Conservation (phyloP, 176 grass and related monocot genomes). For the Chrysopogon serrulatus region DNA sequence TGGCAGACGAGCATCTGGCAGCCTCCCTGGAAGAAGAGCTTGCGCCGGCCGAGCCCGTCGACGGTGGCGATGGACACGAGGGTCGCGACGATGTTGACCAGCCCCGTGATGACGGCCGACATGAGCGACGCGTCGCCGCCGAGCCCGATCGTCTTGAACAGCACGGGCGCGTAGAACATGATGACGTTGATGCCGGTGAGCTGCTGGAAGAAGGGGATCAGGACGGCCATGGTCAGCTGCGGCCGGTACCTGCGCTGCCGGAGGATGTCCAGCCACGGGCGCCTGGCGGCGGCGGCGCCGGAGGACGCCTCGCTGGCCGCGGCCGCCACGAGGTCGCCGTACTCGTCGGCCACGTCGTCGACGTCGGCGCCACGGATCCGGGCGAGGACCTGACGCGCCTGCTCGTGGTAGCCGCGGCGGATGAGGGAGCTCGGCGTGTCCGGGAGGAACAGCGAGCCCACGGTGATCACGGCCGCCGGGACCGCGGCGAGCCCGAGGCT, state of each 20-base stretch:
- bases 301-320: background rate
- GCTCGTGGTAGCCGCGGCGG: background rate
- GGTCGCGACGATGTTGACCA: slow-evolving; percentile 18
- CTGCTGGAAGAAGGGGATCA: slow-evolving; percentile 51
- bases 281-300: background rate
- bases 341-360: background rate
- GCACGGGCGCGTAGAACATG: slow-evolving; percentile 57
- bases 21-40: slow-evolving; percentile 18
- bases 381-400: background rate
- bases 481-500: slow-evolving; percentile 27
- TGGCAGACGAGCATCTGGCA: slow-evolving; percentile 18
- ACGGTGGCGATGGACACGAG: slow-evolving; percentile 28
- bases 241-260: slow-evolving; percentile 1
- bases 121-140: slow-evolving; percentile 19
- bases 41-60: background rate
- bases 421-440: slow-evolving; percentile 32
- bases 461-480: slow-evolving; percentile 13
- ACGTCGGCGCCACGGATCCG: slow-evolving; percentile 14
- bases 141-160: slow-evolving; percentile 41
- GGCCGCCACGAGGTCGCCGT: background rate
- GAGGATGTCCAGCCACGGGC: slow-evolving; percentile 18
- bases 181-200: slow-evolving; percentile 58
- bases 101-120: slow-evolving; percentile 23
- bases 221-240: slow-evolving; percentile 8
- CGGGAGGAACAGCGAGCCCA: slow-evolving; percentile 14